phyloP scores from a whole-genome alignment of 768 basidiomycete species.

The Serendipita vermifera region DNA sequence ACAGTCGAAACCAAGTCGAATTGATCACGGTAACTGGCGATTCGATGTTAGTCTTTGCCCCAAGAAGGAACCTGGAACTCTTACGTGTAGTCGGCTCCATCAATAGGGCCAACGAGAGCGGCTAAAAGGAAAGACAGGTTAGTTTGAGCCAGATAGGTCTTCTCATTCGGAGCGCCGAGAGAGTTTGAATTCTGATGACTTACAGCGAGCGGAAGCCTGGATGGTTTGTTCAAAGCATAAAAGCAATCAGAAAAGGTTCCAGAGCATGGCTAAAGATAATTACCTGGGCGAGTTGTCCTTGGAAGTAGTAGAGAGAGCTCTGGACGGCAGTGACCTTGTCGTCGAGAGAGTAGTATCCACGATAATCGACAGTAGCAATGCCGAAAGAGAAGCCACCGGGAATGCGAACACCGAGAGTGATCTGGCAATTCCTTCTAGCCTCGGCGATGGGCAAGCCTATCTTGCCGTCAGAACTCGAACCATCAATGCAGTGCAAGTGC shows the following conservation, averaged over 20 bases:
- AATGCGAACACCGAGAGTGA: background rate
- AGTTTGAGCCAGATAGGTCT: background rate
- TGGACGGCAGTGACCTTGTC: background rate
- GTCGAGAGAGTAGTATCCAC: background rate
- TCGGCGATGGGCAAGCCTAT: no score
- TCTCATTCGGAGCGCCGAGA: background rate
- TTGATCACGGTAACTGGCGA: background rate
- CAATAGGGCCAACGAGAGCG: background rate
- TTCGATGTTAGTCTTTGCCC: background rate
- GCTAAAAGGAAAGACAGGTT: background rate
- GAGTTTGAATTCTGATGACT: background rate
- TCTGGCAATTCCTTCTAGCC: background rate
- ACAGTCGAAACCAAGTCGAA: background rate
- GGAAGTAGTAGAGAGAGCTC: background rate
- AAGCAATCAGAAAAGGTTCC: no score
- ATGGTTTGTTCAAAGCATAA: no score
- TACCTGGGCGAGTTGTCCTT: background rate
- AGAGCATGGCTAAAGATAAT: no score
- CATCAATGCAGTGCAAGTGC: no score
- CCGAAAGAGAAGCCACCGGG: background rate
- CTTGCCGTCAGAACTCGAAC: no score
- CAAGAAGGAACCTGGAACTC: background rate
- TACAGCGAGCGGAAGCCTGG: no score
- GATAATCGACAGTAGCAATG: conserved; percentile 2
- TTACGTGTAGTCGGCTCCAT: background rate